Base-by-base conservation (phyloP, 371 early-diverging fungal species). In the Batrachochytrium dendrobatidis region DNA sequence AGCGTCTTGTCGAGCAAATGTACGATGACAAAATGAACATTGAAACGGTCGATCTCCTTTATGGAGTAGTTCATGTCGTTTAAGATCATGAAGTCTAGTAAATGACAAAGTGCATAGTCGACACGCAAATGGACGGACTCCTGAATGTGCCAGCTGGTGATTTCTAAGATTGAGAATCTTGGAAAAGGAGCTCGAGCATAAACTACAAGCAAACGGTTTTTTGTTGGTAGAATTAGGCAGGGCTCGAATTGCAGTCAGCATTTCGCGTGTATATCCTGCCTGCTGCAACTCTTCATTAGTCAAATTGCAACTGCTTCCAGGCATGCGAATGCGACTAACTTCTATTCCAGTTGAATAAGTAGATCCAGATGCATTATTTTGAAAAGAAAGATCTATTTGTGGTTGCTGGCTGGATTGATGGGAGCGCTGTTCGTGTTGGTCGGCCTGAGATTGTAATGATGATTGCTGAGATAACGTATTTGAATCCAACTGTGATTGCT, bases 11-110 rank as follows among this genome's bases (percentile, higher is more conserved):
- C 39, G 39, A 39, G 39, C 39, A 39, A 39, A 39, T 39, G 39
- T 39, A n/a, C 39, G 39, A 39, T 39, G 39, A n/a, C 39, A 39
- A 39, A 15, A n/a, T n/a, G 39, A n/a, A n/a, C 39, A 39, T n/a
- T 39, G 39, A n/a, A 15, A 39, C 15, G 39, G 39, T n/a, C 39
- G 39, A n/a, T 12, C 39, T 12, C 39, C 39, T 12, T 39, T 39
- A n/a, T 39, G 39, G 15, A 39, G 39, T 39, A 12, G 39, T n/a
- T 39, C 15, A n/a, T 39, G 39, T n/a, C 39, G 39, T n/a, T 39
- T 39, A n/a, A 39, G 39, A n/a, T 39, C 39, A n/a, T 39, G 39
- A n/a, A 39, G 39, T 12, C 39, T 12, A 12, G 39, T 15, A n/a
- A 39, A 39, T 12, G 39, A 12, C 39, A 15, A n/a, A 12, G 39